Evolutionary conservation across 306 rosid species (phyloP), one percentile per base, ranked within the genome.

Genomic region (Begonia peltatifolia): DNA sequence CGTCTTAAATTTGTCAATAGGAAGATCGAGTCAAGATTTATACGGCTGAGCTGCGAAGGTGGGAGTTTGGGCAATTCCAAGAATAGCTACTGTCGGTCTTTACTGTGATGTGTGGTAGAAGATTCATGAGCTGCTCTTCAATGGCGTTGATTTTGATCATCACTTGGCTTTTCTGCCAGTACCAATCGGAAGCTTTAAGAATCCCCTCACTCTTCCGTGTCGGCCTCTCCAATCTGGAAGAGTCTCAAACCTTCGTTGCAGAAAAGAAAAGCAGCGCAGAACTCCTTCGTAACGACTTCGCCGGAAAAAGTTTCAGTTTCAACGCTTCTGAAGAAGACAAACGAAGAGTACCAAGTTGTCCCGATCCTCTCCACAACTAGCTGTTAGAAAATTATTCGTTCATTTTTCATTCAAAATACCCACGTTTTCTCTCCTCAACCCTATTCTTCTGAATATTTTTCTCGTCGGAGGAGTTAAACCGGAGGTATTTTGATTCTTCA

Each of bases 331-430:
- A 69, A 52, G 86, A 83, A 6, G 74, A 35, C 71, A 86, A 92
- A 73, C 66, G 99, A 77, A 76, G 67, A 65, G 87, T 92, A 9
- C 96, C 99, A 54, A 92, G 87, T 49, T 92, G 96, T 75, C 99
- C 99, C 54, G 99, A 92, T 92, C 88, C 94, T 71, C 96, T 92
- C 60, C 99, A 92, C 76, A 92, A 92, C 89, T 77, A 74, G 76
- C 56, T 66, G 63, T 63, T 66, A 3, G 38, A 18, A 46, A 54
- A 53, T 30, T 63, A 54, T 2, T 11, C 56, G 57, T 50, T 15
- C 53, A 11, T 0, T 11, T 13, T 10, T 25, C 47, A 47, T 63
- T 85, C 82, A 78, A 72, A 90, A 85, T 80, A 85, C 82, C 86
- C 76, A 3, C 80, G 87, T 71, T 89, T 85, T 80, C 74, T 47